These are phyloP conservation scores for Cutaneotrichosporon cavernicola DNA, from an alignment of 1,284 basidiomycete genomes.

Conservation along the genomic window DNA sequence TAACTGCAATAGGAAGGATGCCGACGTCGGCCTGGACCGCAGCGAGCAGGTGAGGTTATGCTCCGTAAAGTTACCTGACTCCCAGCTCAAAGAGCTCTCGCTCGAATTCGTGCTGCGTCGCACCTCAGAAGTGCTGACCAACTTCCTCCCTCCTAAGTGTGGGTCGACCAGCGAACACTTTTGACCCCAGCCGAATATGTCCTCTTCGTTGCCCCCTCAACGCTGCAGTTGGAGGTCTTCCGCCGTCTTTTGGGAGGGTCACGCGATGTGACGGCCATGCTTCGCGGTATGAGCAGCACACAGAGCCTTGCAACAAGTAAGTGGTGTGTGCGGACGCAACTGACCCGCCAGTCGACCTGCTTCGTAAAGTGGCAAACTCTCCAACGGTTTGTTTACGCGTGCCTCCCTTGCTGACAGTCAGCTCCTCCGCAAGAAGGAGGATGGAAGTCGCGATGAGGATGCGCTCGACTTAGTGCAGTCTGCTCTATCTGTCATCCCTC, in stretches of 20 bases:
- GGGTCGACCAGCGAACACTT: conserved; percentile 38
- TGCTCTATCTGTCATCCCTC: conserved; percentile 28
- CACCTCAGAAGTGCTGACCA: conserved; percentile 74
- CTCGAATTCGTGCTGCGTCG: conserved; percentile 87
- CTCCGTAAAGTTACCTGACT: background rate
- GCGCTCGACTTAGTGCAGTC: conserved; percentile 66
- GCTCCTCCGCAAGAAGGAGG: conserved; percentile 71
- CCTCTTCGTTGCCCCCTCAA: conserved; percentile 81
- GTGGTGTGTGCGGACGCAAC: conserved; percentile 7
- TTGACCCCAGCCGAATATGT: conserved; percentile 80
- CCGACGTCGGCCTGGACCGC: conserved; percentile 71
- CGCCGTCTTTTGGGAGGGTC: conserved; percentile 60
- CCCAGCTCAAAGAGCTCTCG: conserved; percentile 70
- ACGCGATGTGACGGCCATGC: conserved; percentile 58
- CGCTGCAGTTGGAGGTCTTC: conserved; percentile 78
- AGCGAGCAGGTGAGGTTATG: conserved; percentile 62
- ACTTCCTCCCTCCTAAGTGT: conserved; percentile 89
- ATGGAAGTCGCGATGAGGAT: conserved; percentile 45
- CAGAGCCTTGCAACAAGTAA: conserved; percentile 81
- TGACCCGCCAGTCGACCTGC: conserved; percentile 44
- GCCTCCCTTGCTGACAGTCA: conserved; percentile 21
- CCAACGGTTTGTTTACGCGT: conserved; percentile 60
- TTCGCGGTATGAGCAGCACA: conserved; percentile 67
- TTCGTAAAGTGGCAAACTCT: conserved; percentile 91
- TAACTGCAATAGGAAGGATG: conserved; percentile 67